Evolutionary conservation across 1,139 yeast genomes (phyloP).

Genomic region (Yamadazyma membranifaciens): DNA sequence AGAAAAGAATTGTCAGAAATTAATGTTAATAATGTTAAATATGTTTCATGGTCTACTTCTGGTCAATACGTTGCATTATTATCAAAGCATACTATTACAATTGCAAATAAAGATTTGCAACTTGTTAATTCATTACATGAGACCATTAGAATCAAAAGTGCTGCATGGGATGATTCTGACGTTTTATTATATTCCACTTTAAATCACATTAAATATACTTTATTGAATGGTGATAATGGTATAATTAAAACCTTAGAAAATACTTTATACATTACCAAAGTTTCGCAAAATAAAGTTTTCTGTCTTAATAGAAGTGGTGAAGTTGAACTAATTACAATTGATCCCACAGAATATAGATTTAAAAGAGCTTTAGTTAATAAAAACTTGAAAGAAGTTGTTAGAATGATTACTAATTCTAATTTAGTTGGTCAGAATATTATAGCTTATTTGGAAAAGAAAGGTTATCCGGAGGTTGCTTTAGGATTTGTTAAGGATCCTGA

Average conservation of each 20-base stretch:
- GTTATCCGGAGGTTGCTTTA: conserved; percentile 90
- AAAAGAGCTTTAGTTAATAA: conserved; percentile 88
- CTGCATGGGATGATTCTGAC: conserved; percentile 96
- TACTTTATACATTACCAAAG: conserved; percentile 81
- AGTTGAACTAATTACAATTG: conserved; percentile 75
- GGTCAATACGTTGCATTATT: conserved; percentile 86
- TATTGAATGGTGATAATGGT: conserved; percentile 92
- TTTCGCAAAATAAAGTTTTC: conserved; percentile 67
- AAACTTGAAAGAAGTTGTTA: conserved; percentile 87
- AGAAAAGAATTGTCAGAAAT: conserved; percentile 73
- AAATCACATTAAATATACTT: conserved; percentile 91
- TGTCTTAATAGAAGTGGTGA: conserved; percentile 85
- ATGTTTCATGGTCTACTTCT: conserved; percentile 85
- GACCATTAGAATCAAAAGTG: conserved; percentile 94
- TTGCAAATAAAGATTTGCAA: conserved; percentile 78
- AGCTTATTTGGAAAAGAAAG: conserved; percentile 91
- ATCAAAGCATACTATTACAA: conserved; percentile 89
- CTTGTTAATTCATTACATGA: conserved; percentile 87
- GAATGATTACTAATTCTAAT: conserved; percentile 84
- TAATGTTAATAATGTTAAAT: conserved; percentile 77
- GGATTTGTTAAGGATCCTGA: conserved; percentile 97
- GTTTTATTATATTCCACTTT: conserved; percentile 90
- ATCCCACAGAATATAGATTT: conserved; percentile 96
- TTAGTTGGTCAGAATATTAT: conserved; percentile 97
- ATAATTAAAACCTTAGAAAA: conserved; percentile 89